A percentile compares a stretch with the other conserved stretches of the same genome.
Evolutionary conservation across 2,329 filamentous ascomycete species (phyloP).

Genomic region (Fusarium sublunatum): DNA sequence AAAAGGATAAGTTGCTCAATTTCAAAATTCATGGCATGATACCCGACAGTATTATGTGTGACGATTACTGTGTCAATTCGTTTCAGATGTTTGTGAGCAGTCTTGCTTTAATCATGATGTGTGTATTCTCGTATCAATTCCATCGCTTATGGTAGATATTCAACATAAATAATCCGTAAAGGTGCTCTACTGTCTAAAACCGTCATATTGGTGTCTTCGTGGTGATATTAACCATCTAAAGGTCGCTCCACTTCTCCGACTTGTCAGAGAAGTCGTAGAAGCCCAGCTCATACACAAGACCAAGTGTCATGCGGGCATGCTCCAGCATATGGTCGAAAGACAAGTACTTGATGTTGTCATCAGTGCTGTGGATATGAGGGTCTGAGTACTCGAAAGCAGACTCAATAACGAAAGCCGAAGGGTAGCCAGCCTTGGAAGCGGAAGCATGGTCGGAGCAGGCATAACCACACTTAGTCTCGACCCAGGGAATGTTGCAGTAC

Average conservation of each 20-base stretch:
- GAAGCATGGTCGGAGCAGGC: conserved; percentile 82
- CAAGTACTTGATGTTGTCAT: conserved; percentile 76
- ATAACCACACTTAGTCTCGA: conserved; percentile 90
- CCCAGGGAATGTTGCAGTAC: conserved; percentile 90
- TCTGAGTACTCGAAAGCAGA: conserved; percentile 74
- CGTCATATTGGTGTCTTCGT: neutral
- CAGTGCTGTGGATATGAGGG: conserved; percentile 75
- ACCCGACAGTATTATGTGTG: neutral
- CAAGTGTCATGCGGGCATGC: conserved; percentile 86
- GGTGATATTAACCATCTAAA: conserved; percentile 44
- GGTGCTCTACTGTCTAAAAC: conserved; percentile 4
- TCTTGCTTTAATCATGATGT: conserved; percentile 8
- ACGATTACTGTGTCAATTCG: neutral
- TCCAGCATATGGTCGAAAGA: conserved; percentile 93
- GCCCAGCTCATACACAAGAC: conserved; percentile 84
- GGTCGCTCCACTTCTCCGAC: conserved; percentile 49
- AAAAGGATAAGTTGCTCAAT: conserved; percentile 29
- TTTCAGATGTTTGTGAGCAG: neutral
- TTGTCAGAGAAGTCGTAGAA: conserved; percentile 74
- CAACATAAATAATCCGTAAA: neutral
- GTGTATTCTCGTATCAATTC: conserved; percentile 29
- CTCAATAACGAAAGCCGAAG: conserved; percentile 81
- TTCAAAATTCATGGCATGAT: conserved; percentile 16
- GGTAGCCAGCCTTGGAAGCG: conserved; percentile 78
- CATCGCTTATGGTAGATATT: conserved; percentile 24